Conservation (phyloP, 2,329 filamentous ascomycete species). For the Hypoxylon sp. region DNA sequence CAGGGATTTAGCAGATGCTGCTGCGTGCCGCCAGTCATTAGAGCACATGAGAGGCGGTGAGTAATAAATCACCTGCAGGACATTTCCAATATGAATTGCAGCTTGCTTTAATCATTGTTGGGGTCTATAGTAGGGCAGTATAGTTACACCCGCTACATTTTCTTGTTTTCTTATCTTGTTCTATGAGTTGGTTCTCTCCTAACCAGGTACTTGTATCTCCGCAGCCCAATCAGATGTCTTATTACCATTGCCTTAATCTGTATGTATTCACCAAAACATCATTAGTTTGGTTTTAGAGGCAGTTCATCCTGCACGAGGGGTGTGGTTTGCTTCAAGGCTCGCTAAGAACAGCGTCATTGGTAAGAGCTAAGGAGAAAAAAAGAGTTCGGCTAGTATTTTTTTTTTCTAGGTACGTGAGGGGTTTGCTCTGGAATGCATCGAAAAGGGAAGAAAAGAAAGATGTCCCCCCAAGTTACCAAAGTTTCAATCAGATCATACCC, state of each 20-base stretch:
- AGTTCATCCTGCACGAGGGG: not conserved
- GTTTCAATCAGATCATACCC: constrained; percentile 33
- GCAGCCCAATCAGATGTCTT: constrained; percentile 18
- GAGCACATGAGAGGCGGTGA: constrained; percentile 51
- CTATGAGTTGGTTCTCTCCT: constrained; percentile 4
- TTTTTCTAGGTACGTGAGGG: constrained; percentile 19
- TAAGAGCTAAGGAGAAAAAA: constrained; percentile 16
- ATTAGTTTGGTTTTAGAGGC: constrained; percentile 8
- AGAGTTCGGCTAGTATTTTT: constrained; percentile 15
- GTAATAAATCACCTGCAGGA: constrained; percentile 48
- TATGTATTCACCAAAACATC: constrained; percentile 15
- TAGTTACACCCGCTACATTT: constrained; percentile 21
- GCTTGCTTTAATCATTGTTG: constrained; percentile 33
- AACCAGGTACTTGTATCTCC: constrained; percentile 5
- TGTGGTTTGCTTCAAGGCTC: constrained; percentile 1
- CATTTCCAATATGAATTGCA: constrained; percentile 35
- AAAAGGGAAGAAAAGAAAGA: constrained; percentile 15
- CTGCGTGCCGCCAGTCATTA: constrained; percentile 46
- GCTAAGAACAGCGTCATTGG: constrained; percentile 13
- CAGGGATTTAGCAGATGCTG: constrained; percentile 48
- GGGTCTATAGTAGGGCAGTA: constrained; percentile 16
- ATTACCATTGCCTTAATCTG: constrained; percentile 5
- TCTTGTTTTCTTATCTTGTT: constrained; percentile 22
- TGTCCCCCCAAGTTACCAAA: constrained; percentile 3
- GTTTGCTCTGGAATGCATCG: constrained; percentile 24